Evolutionary conservation across 768 basidiomycete genomes (phyloP).

Genomic region (Tricholoma terreum): DNA sequence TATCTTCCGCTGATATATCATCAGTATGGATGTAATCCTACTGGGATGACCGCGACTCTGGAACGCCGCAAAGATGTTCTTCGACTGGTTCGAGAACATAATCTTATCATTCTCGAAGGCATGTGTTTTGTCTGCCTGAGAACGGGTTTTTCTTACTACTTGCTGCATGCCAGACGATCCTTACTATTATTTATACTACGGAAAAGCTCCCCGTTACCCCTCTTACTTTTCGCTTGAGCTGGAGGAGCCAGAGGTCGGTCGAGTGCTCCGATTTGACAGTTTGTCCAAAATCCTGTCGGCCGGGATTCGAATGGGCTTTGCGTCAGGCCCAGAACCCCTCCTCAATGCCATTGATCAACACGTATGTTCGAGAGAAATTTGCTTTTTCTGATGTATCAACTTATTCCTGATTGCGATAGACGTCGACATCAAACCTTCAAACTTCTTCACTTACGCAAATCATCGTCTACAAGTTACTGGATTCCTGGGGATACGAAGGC

Average conservation of each 20-base stretch:
- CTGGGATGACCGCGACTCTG: conserved; percentile 68
- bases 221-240: conserved; percentile 80
- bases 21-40: conserved; percentile 84
- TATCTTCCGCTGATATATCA: neutral
- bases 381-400: neutral
- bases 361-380: conserved; percentile 36
- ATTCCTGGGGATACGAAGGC: conserved; percentile 68
- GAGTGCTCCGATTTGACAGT: conserved; percentile 80
- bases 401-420: conserved; percentile 6
- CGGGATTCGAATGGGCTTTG: conserved; percentile 76
- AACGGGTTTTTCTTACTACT: neutral
- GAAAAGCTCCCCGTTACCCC: conserved; percentile 52
- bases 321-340: conserved; percentile 64
- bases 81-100: conserved; percentile 60
- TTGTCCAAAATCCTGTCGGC: conserved; percentile 75
- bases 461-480: conserved; percentile 51
- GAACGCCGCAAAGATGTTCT: conserved; percentile 69
- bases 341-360: conserved; percentile 64
- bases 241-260: conserved; percentile 50
- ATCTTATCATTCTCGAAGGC: conserved; percentile 83
- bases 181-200: conserved; percentile 74
- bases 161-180: conserved; percentile 61
- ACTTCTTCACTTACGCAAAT: conserved; percentile 57
- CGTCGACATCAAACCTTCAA: conserved; percentile 56
- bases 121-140: conserved; percentile 8